Conservation (phyloP, 345 rosid species). For the Melastoma malabathricum region DNA sequence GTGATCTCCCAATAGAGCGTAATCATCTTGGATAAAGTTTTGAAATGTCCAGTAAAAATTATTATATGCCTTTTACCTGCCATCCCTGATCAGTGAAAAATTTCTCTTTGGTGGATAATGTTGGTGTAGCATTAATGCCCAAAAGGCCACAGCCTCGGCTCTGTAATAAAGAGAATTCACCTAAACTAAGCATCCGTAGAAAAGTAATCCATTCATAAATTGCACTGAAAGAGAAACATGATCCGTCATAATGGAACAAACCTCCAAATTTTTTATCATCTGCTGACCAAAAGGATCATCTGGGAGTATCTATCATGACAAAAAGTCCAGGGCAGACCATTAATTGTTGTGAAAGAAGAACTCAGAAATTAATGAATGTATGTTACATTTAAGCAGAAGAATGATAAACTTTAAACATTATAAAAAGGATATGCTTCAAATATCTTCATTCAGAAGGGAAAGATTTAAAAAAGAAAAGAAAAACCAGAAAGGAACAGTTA, state of each 20-base stretch:
- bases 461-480: background rate
- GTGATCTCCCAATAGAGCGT: no score
- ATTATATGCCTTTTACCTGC: conserved; percentile 43
- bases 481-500: conserved; percentile 4
- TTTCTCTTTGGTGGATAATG: conserved; percentile 68
- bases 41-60: no score
- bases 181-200: conserved; percentile 1
- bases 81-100: conserved; percentile 83
- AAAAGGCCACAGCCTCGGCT: conserved; percentile 91
- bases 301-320: conserved; percentile 58
- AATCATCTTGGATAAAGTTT: no score
- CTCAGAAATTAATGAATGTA: background rate
- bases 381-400: background rate
- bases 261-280: conserved; percentile 96
- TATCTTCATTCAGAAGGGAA: no score
- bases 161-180: conserved; percentile 21
- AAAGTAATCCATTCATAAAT: background rate
- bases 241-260: background rate
- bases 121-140: conserved; percentile 78
- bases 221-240: no score
- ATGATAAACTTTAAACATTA: background rate
- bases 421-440: conserved; percentile 5
- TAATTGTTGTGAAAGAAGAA: no score
- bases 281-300: conserved; percentile 98
- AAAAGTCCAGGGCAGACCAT: no score